Evolutionary conservation across 1,284 basidiomycete genomes (phyloP), one percentile per base, ranked within the genome.

Genomic region (Ceratobasidium sp.): DNA sequence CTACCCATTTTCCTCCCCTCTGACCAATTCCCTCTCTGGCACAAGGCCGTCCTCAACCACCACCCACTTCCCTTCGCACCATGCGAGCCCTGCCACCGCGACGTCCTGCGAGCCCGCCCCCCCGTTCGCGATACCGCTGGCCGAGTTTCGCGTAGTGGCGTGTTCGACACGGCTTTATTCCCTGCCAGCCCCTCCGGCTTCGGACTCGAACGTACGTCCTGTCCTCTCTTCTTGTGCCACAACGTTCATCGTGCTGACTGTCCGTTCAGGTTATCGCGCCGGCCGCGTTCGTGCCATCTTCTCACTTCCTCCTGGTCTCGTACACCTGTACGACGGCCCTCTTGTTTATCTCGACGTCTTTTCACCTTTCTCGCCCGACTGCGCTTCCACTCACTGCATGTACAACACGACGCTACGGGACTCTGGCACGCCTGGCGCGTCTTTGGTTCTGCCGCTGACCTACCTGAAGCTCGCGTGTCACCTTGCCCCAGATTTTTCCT

Each of bases 211-310:
- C 18, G 55, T 56, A 56, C 6, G 55, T 26, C 26, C 51, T 39
- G n/a, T n/a, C n/a, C n/a, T n/a, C n/a, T n/a, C 13, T 33, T 33
- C 26, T 33, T 33, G 7, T 4, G 23, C 10, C 7, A 23, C n/a
- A n/a, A n/a, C n/a, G n/a, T n/a, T n/a, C n/a, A n/a, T n/a, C n/a
- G n/a, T 20, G 23, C 28, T 56, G 49, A 68, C 44, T 20, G 18
- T 33, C n/a, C 26, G 5, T 10, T 42, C 13, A 71, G 68, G 68
- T 2, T 71, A 56, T 42, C 28, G 53, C 39, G 68, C 68, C 23
- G 68, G 53, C 40, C 68, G 68, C 15, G 68, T 71, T 20, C 68
- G 53, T 10, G 68, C 33, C 2, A 42, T 71, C 9, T 71, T 71
- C 39, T 56, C 68, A 9, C 53, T 71, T 0, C 68, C 68, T n/a